Conservation (phyloP, 2,329 filamentous ascomycete species). For the Aspergillus brasiliensis region DNA sequence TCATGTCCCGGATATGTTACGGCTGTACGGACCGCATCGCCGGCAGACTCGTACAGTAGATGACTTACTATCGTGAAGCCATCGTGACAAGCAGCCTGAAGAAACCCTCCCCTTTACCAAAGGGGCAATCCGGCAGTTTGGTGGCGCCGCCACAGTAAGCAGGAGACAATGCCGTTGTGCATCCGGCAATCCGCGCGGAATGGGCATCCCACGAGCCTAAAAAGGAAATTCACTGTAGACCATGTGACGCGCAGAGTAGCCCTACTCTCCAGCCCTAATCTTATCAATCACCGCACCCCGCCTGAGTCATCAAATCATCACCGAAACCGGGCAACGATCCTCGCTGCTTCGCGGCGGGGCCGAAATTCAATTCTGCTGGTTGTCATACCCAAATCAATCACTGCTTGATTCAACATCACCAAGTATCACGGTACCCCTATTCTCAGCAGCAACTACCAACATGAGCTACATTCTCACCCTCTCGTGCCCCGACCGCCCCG, state of each 20-base stretch:
- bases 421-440: constrained; percentile 27
- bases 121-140: constrained; percentile 9
- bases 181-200: background rate
- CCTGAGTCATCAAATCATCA: constrained; percentile 18
- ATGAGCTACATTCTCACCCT: constrained; percentile 74
- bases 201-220: no score
- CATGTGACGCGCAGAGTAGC: background rate
- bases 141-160: background rate
- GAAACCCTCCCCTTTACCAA: constrained; percentile 14
- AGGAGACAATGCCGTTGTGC: background rate
- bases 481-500: constrained; percentile 80
- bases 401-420: constrained; percentile 12
- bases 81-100: background rate
- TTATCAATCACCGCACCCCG: constrained; percentile 19
- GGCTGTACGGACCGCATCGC: constrained; percentile 20
- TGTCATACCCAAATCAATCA: background rate
- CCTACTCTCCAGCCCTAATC: constrained; percentile 4
- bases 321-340: background rate
- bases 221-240: background rate
- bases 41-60: constrained; percentile 1
- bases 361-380: background rate
- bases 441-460: constrained; percentile 28
- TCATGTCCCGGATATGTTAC: background rate
- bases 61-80: background rate
- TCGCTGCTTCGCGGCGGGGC: constrained; percentile 1